phyloP scores from a whole-genome alignment of 164 flowering plant genomes.

The Echeveria elegans region DNA sequence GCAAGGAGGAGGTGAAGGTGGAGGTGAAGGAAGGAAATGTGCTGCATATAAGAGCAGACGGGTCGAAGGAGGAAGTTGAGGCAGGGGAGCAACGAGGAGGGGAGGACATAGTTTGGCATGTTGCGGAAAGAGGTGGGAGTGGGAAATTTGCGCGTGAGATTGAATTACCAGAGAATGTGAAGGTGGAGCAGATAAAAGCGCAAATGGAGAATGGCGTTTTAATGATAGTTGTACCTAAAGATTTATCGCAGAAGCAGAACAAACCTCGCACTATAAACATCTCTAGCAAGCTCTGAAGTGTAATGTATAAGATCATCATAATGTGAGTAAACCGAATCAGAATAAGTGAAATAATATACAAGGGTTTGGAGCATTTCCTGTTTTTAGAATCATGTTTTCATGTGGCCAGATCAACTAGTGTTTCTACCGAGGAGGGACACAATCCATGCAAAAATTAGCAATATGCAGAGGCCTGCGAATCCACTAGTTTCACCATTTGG shows the following conservation, averaged over 20 bases:
- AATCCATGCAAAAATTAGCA: background rate
- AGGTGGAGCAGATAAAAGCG: constrained; percentile 6
- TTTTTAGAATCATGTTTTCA: background rate
- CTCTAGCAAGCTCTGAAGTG: constrained; percentile 5
- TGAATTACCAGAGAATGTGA: constrained; percentile 1
- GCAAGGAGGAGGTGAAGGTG: constrained; percentile 1
- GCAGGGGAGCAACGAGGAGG: background rate
- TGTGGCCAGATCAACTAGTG: background rate
- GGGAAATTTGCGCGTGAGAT: no score
- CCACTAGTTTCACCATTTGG: constrained; percentile 1
- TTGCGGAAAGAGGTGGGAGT: background rate
- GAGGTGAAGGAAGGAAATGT: background rate
- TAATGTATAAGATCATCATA: background rate
- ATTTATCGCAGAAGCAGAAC: background rate
- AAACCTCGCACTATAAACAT: background rate
- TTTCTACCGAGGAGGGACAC: background rate
- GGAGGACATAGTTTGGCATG: background rate
- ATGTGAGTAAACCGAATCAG: background rate
- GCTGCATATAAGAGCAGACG: background rate
- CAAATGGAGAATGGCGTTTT: background rate
- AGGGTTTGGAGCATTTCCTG: background rate
- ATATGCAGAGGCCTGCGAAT: background rate
- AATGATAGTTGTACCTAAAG: background rate
- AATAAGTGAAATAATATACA: no score
- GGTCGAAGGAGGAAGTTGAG: background rate